Conservation (phyloP, 345 rosid genomes). For the Lumnitzera littorea region DNA sequence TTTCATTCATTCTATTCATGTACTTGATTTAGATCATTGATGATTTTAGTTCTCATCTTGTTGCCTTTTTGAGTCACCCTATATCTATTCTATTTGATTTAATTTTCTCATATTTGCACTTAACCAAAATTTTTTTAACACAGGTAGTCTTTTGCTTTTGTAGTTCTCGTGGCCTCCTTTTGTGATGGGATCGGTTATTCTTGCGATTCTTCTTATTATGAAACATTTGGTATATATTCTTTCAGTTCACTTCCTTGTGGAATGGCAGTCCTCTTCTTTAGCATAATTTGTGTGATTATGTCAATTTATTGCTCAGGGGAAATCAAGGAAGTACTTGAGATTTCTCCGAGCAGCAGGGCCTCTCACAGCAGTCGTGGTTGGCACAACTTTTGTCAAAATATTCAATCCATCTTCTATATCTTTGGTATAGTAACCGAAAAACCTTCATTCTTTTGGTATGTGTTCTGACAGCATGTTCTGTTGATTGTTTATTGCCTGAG, state of each 20-base stretch:
- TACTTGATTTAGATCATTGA: no score
- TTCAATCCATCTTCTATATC: constrained; percentile 75
- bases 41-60: no score
- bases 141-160: constrained; percentile 61
- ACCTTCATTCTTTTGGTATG: constrained; percentile 1
- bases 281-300: neutral
- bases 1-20: no score
- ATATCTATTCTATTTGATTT: no score
- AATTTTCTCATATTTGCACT: constrained; percentile 19
- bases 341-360: constrained; percentile 92
- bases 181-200: constrained; percentile 87
- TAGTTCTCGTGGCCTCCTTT: constrained; percentile 99
- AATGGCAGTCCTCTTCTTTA: constrained; percentile 1
- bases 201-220: constrained; percentile 74
- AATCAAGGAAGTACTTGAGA: constrained; percentile 73
- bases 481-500: constrained; percentile 1
- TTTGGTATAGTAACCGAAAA: constrained; percentile 37
- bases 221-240: constrained; percentile 69
- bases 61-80: no score
- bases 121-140: constrained; percentile 35
- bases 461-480: neutral
- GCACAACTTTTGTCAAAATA: constrained; percentile 78
- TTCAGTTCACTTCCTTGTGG: constrained; percentile 6
- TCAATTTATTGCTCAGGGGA: constrained; percentile 56
- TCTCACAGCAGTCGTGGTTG: constrained; percentile 78